Conservation (phyloP, 169 alveolate genomes). For the Plasmodium knowlesi region DNA sequence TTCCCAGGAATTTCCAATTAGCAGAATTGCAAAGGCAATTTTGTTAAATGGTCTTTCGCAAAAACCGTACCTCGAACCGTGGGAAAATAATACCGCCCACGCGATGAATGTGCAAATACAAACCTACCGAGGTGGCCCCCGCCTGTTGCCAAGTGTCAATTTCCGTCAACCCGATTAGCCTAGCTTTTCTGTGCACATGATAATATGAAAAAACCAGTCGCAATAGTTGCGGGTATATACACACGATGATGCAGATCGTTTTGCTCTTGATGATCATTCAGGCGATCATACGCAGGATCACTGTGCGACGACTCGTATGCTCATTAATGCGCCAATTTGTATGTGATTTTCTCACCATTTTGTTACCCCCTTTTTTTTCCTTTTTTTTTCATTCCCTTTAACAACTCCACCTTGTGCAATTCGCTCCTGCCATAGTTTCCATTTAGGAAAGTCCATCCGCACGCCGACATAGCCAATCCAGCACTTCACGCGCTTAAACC, state of each 20-base stretch:
- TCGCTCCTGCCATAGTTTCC: neutral
- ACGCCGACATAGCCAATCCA: neutral
- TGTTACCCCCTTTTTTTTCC: neutral
- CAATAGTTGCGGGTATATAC: conserved; percentile 14
- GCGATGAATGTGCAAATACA: neutral
- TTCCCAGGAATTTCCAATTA: neutral
- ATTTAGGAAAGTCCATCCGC: neutral
- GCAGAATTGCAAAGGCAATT: neutral
- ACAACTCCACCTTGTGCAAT: neutral
- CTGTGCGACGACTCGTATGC: neutral
- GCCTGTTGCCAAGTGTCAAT: neutral
- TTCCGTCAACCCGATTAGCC: neutral
- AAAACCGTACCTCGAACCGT: neutral
- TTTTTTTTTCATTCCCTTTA: neutral
- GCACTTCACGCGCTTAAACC: neutral
- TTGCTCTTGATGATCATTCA: neutral
- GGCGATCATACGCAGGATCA: neutral
- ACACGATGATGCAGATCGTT: neutral
- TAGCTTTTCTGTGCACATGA: neutral
- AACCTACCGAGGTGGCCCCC: neutral
- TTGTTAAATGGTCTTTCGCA: neutral
- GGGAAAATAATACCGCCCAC: neutral
- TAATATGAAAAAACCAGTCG: neutral
- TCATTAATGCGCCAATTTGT: neutral
- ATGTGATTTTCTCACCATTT: neutral